Evolutionary conservation across 768 basidiomycete genomes (phyloP).

Genomic region (Boletus pseudo-olivaceus): DNA sequence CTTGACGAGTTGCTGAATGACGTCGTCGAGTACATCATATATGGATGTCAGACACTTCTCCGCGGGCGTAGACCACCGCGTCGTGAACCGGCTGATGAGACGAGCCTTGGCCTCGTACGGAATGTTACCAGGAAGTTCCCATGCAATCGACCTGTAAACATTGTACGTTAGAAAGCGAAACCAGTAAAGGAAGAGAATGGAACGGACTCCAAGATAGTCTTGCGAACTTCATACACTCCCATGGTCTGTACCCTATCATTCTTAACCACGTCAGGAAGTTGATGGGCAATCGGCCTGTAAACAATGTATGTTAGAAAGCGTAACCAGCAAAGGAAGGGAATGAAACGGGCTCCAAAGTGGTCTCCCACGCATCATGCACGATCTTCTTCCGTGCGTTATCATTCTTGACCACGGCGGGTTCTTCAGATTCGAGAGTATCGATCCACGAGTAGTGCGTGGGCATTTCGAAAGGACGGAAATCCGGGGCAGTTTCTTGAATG

Average conservation of each 20-base stretch:
- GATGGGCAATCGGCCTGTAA: no score
- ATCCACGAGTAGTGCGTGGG: slow-evolving; percentile 10
- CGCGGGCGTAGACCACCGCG: slow-evolving; percentile 37
- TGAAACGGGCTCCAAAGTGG: no score
- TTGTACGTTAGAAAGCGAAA: neutral
- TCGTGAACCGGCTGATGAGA: slow-evolving; percentile 35
- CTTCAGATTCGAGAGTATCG: slow-evolving; percentile 7
- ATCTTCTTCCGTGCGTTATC: no score
- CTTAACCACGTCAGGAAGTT: no score
- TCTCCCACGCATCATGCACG: no score
- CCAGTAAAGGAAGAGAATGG: neutral
- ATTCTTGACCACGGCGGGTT: neutral
- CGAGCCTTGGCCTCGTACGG: slow-evolving; percentile 32
- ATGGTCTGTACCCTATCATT: slow-evolving; percentile 14
- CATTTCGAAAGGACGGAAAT: slow-evolving; percentile 35
- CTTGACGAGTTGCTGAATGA: slow-evolving; percentile 28
- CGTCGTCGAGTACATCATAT: slow-evolving; percentile 28
- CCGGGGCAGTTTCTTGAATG: slow-evolving; percentile 39
- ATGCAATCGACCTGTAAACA: slow-evolving; percentile 26
- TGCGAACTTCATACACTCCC: slow-evolving; percentile 33
- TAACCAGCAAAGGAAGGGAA: no score
- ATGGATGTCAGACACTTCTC: slow-evolving; percentile 34
- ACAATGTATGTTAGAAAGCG: no score
- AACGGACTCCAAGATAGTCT: slow-evolving; percentile 35
- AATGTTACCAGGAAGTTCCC: slow-evolving; percentile 20